A percentile compares a stretch with the other conserved stretches of the same genome.
Evolutionary conservation across 768 basidiomycete species (phyloP).

Genomic region (Naganishia randhawae): DNA sequence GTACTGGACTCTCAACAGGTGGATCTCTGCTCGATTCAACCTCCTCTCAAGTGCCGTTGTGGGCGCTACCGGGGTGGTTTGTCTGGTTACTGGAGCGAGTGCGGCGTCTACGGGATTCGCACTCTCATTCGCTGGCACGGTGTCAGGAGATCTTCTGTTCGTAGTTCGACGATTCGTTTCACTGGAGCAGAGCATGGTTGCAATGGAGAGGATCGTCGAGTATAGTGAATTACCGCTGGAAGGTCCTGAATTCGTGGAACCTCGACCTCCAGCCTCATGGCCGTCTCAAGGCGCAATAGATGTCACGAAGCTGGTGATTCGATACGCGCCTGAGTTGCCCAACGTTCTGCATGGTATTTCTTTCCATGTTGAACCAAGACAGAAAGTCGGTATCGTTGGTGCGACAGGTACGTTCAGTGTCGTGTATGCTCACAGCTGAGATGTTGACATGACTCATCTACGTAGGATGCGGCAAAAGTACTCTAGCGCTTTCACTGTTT

Average conservation of each 20-base stretch:
- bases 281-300: slow-evolving; percentile 60
- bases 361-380: slow-evolving; percentile 68
- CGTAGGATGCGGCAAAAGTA: slow-evolving; percentile 34
- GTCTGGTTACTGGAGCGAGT: slow-evolving; percentile 68
- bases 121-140: slow-evolving; percentile 73
- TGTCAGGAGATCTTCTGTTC: slow-evolving; percentile 63
- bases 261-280: slow-evolving; percentile 76
- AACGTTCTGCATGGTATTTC: slow-evolving; percentile 74
- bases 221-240: slow-evolving; percentile 57
- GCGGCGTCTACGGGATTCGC: slow-evolving; percentile 84
- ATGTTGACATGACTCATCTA: slow-evolving; percentile 52
- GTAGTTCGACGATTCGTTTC: slow-evolving; percentile 60
- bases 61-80: slow-evolving; percentile 66
- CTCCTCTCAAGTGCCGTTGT: slow-evolving; percentile 68
- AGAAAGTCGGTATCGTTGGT: slow-evolving; percentile 63
- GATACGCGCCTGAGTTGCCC: slow-evolving; percentile 69
- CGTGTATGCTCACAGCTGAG: slow-evolving; percentile 35
- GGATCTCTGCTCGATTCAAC: slow-evolving; percentile 85
- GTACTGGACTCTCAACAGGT: slow-evolving; percentile 65
- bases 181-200: slow-evolving; percentile 86
- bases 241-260: slow-evolving; percentile 78
- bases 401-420: slow-evolving; percentile 52
- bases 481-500: slow-evolving; percentile 73
- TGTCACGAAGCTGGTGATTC: slow-evolving; percentile 38
- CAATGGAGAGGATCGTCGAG: slow-evolving; percentile 80